Base-by-base conservation (phyloP, 2,329 filamentous ascomycete genomes). In the Diaporthe batatas region DNA sequence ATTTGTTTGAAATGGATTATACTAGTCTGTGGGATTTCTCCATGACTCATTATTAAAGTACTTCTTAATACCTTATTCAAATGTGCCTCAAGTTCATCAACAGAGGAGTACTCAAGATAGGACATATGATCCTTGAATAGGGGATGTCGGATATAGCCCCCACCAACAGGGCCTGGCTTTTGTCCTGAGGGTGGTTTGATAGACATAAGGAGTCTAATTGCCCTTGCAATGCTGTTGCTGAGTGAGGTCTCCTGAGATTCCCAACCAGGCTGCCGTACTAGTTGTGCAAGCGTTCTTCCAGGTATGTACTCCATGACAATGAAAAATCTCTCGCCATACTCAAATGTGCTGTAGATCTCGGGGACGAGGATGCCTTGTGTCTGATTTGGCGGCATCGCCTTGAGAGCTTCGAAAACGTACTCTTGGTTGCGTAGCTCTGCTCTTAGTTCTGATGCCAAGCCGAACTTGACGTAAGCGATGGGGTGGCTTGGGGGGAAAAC, bases 191-290 rank as follows among this genome's bases (percentile, higher is more conserved):
- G 65, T 29, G n/a, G 23, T 34, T 25, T 6, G 34, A 68, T 68
- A 18, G 29, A 81, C 75, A 44, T 57, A 10, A 68, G 51, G 16
- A 57, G 51, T 36, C 6, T 47, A 5, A 68, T 68, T 8, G 65
- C 65, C 18, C 36, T 68, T 23, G 65, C 51, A 68, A 68, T 68
- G 34, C 3, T 12, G 2, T 47, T 18, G 36, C 3, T 18, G 34
- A 18, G 1, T 32, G 6, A 21, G 6, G 0, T 18, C 18, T 57
- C 1, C 3, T 21, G 18, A 18, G 36, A 47, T 34, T 57, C 49
- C 34, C 23, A 23, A 16, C 11, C 64, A 4, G 25, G 1, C 34
- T 44, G 34, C 18, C 44, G 34, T n/a, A 2, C 5, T 12, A 68
- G 25, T 11, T 55, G 34, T 23, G 0, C 1, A 8, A 55, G 49